Evolutionary conservation across 2,329 filamentous ascomycete species (phyloP).

Genomic region (Trichoderma sp.): DNA sequence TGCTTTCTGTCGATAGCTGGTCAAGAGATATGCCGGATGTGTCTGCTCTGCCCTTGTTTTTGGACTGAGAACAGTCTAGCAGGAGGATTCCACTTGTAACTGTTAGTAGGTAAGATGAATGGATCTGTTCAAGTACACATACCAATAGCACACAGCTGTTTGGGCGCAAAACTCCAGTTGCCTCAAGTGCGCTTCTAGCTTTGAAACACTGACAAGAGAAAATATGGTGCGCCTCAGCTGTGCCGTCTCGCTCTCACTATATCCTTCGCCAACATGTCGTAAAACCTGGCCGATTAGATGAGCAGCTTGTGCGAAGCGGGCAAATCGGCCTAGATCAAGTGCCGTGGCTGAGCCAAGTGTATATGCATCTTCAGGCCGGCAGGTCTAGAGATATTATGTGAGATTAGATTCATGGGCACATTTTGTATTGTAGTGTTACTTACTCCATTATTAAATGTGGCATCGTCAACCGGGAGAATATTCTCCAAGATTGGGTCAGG

Average conservation of each 20-base stretch:
- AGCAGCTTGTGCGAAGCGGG: conserved; percentile 19
- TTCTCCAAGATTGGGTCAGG: conserved; percentile 15
- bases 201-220: conserved; percentile 13
- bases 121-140: neutral
- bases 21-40: neutral
- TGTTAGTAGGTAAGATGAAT: neutral
- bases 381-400: neutral
- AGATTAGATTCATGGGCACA: neutral
- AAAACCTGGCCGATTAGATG: conserved; percentile 20
- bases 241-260: conserved; percentile 8
- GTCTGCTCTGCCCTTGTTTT: neutral
- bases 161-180: conserved; percentile 17
- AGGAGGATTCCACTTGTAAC: conserved; percentile 4
- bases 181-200: conserved; percentile 3
- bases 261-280: neutral
- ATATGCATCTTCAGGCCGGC: conserved; percentile 3
- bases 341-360: conserved; percentile 7
- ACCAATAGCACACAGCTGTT: conserved; percentile 18
- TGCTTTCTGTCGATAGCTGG: conserved; percentile 3
- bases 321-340: conserved; percentile 16
- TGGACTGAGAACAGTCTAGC: neutral
- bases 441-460: conserved; percentile 11
- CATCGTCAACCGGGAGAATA: conserved; percentile 18
- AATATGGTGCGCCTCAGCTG: conserved; percentile 21
- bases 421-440: neutral